Conservation (phyloP, 2,329 filamentous ascomycete genomes). For the Chaetomiaceae sp. region DNA sequence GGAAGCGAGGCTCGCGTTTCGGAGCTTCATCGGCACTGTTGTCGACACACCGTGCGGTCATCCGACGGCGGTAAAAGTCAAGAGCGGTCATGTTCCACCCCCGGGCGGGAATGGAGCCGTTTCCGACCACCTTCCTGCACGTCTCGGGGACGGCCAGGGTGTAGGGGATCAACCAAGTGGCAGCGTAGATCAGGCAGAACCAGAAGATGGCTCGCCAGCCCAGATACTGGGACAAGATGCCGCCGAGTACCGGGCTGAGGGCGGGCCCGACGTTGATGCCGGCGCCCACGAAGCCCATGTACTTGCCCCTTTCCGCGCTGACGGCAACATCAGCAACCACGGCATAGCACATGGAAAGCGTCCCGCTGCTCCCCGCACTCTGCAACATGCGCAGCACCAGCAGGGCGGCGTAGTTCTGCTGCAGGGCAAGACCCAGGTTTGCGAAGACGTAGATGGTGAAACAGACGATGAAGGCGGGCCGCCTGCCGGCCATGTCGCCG, state of each 20-base stretch:
- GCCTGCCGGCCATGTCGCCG: conserved; percentile 52
- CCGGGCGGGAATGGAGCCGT: conserved; percentile 54
- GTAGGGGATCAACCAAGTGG: conserved; percentile 47
- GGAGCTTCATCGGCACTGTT: conserved; percentile 15
- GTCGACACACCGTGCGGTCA: conserved; percentile 21
- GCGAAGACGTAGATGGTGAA: conserved; percentile 52
- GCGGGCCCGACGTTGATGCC: conserved; percentile 52
- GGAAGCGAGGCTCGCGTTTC: conserved; percentile 42
- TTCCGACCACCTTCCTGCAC: conserved; percentile 53
- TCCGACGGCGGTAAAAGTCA: conserved; percentile 39
- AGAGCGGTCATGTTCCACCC: conserved; percentile 53
- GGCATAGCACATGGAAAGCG: conserved; percentile 64
- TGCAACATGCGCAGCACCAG: conserved; percentile 57
- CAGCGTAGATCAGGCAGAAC: conserved; percentile 55
- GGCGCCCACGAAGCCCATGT: conserved; percentile 61
- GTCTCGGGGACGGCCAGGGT: conserved; percentile 54
- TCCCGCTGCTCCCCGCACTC: conserved; percentile 59
- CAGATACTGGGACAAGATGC: conserved; percentile 55
- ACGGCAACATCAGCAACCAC: conserved; percentile 67
- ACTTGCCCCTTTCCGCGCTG: conserved; percentile 63
- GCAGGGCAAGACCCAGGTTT: conserved; percentile 54
- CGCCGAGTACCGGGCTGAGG: conserved; percentile 57
- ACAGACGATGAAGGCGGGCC: conserved; percentile 55
- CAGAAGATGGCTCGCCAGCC: conserved; percentile 66
- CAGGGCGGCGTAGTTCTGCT: conserved; percentile 51